A percentile compares a stretch with the other conserved stretches of the same genome.
Conservation (phyloP, 805 yeast species). For the Wickerhamomyces silvicola region DNA sequence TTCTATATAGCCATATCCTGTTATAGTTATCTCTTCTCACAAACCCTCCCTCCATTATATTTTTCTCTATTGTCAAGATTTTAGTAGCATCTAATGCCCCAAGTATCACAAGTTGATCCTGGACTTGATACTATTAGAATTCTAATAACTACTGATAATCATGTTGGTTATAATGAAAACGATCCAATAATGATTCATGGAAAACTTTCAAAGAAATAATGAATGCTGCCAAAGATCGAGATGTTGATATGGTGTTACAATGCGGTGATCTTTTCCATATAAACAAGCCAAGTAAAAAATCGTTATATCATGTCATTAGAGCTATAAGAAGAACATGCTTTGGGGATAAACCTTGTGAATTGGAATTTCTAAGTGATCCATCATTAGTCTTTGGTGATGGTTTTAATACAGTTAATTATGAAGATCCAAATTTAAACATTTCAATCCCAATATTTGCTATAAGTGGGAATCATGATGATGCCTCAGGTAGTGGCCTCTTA, state of each 20-base stretch:
- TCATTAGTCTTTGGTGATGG: constrained; percentile 54
- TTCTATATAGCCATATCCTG: too few relatives aligned
- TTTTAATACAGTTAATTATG: constrained; percentile 71
- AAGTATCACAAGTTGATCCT: constrained; percentile 33
- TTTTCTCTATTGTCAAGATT: too few relatives aligned
- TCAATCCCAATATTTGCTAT: constrained; percentile 89
- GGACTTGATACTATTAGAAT: constrained; percentile 69
- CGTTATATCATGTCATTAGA: constrained; percentile 76
- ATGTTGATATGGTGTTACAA: constrained; percentile 86
- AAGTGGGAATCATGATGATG: constrained; percentile 95
- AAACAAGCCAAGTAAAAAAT: constrained; percentile 82
- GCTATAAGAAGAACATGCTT: constrained; percentile 65
- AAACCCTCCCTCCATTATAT: too few relatives aligned
- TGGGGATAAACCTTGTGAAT: constrained; percentile 83
- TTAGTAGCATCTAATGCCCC: too few relatives aligned
- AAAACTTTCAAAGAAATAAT: constrained; percentile 79
- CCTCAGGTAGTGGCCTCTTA: constrained; percentile 77
- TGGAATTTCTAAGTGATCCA: constrained; percentile 80
- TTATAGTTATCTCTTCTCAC: too few relatives aligned
- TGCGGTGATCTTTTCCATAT: constrained; percentile 92
- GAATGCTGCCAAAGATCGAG: constrained; percentile 56
- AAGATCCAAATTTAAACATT: constrained; percentile 84
- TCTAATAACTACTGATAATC: constrained; percentile 89
- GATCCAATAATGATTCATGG: constrained; percentile 93
- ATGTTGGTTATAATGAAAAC: constrained; percentile 86